A percentile compares a stretch with the other conserved stretches of the same genome.
Evolutionary conservation across 2,329 filamentous ascomycete species (phyloP).

Genomic region (Pyrenophora graminea): DNA sequence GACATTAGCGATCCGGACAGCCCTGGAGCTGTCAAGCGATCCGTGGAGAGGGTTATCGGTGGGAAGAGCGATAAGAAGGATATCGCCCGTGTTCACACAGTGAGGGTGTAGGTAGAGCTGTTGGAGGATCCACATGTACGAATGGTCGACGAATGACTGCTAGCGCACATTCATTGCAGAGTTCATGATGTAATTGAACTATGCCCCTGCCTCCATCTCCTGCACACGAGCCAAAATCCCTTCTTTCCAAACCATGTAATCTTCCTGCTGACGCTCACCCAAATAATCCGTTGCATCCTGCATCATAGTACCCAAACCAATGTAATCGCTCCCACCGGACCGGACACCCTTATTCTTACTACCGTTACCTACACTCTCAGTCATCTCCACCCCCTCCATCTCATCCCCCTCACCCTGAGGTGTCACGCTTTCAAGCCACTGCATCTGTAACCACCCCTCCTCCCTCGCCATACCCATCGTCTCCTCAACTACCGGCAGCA

Average conservation of each 20-base stretch:
- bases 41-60: background rate
- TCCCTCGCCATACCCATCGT: slow-evolving; percentile 41
- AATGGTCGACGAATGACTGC: no score
- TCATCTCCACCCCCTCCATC: slow-evolving; percentile 34
- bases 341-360: slow-evolving; percentile 47
- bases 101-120: no score
- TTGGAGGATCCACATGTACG: no score
- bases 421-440: slow-evolving; percentile 60
- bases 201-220: slow-evolving; percentile 46
- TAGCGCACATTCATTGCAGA: no score
- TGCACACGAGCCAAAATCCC: slow-evolving; percentile 62
- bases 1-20: background rate
- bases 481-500: slow-evolving; percentile 42
- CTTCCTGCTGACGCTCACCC: slow-evolving; percentile 63
- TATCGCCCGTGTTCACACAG: background rate
- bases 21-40: background rate
- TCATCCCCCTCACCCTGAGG: slow-evolving; percentile 33
- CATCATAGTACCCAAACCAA: slow-evolving; percentile 69
- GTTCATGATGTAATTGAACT: background rate
- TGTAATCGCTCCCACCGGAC: slow-evolving; percentile 50
- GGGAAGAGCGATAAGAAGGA: background rate
- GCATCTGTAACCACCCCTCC: slow-evolving; percentile 55
- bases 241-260: slow-evolving; percentile 69
- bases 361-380: slow-evolving; percentile 30
- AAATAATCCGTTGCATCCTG: slow-evolving; percentile 75